Evolutionary conservation across 148 eudicot species (phyloP).

Genomic region (Beta vulgaris): DNA sequence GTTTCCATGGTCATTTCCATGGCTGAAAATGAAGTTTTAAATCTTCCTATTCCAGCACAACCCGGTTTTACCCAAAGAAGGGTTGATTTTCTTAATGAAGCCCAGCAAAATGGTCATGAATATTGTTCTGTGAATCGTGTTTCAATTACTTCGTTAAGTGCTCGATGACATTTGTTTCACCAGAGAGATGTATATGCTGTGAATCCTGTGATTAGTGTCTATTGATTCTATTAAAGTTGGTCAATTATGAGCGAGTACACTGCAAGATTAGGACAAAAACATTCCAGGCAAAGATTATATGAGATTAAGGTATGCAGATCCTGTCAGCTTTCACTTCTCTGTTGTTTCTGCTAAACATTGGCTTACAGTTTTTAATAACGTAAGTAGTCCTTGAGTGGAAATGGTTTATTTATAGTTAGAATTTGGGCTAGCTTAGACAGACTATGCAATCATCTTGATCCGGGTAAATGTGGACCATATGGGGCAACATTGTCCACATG

Average conservation of each 20-base stretch:
- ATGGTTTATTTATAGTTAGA: too few relatives aligned
- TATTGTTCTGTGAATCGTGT: not conserved
- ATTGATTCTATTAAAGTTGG: not conserved
- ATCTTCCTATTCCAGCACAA: conserved; percentile 24
- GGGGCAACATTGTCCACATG: too few relatives aligned
- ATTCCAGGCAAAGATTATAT: not conserved
- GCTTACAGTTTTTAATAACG: not conserved
- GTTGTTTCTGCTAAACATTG: not conserved
- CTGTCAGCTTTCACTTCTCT: not conserved
- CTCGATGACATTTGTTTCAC: not conserved
- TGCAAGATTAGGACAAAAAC: too few relatives aligned
- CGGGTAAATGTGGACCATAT: too few relatives aligned
- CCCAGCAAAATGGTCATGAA: not conserved
- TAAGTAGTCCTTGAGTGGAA: too few relatives aligned
- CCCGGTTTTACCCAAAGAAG: conserved; percentile 24
- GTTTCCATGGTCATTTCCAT: conserved; percentile 25
- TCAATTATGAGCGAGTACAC: too few relatives aligned
- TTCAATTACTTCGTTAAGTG: conserved; percentile 1
- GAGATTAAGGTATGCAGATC: not conserved
- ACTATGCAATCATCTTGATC: too few relatives aligned
- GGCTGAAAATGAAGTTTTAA: conserved; percentile 15
- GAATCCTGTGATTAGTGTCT: not conserved
- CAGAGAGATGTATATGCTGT: too few relatives aligned
- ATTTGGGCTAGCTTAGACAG: too few relatives aligned
- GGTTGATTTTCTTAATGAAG: not conserved